Evolutionary conservation across 306 rosid genomes (phyloP), one percentile per base, ranked within the genome.

Genomic region (Quercus ilex): DNA sequence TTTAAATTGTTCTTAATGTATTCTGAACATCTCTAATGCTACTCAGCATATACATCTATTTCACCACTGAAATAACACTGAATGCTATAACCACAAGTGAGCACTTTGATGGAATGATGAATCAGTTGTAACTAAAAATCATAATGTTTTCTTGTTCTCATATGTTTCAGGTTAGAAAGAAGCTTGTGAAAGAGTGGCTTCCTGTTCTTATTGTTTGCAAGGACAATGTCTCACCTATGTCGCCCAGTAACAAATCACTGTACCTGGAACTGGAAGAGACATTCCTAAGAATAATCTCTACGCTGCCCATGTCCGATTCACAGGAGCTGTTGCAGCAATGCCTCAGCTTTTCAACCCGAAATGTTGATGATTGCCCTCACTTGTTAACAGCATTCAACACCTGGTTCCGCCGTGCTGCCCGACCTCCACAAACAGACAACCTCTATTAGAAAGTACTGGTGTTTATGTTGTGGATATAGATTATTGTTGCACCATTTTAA

Each of bases 311-410:
- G 94, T 83, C 91, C 2, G 99, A 95, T 85, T 86, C 99, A 49
- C 98, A 90, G 68, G 94, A 95, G 79, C 58, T 95, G 85, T 79
- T 95, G 89, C 97, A 85, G 84, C 90, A 81, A 76, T 95, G 99
- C 81, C 98, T 95, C 75, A 88, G 89, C 88, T 93, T 95, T 79
- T 94, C 96, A 5, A 90, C 96, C 51, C 84, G 97, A 73, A 88
- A 89, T 62, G 92, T 90, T 4, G 99, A 94, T 25, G 99, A 95
- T 51, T 95, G 99, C 71, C 92, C 93, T 49, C 99, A 95, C 87
- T 83, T 95, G 84, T 84, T 93, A 21, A 82, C 76, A 1, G 99
- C 98, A 1, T 95, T 95, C 87, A 85, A 95, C 81, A 95, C 94
- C 76, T 95, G 99, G 99, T 95, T 95, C 86, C 91, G 94, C 38